Conservation (phyloP, 2,329 filamentous ascomycete genomes). For the Tolypocladium tropicale region DNA sequence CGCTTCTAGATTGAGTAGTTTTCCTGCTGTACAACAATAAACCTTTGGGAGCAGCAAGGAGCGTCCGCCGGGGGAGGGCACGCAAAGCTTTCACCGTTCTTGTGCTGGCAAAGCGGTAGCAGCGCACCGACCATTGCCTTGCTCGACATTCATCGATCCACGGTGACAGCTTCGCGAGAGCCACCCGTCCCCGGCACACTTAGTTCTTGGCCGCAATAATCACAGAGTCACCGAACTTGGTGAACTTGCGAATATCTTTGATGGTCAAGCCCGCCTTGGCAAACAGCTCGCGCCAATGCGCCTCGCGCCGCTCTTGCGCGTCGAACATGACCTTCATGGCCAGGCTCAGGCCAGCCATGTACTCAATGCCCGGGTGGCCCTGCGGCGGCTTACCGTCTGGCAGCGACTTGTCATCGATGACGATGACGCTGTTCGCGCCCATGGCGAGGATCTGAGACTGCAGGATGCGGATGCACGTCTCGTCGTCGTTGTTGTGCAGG, state of each 20-base stretch:
- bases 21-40: too few species aligned
- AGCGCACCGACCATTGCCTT: too few species aligned
- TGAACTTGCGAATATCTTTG: conserved; percentile 11
- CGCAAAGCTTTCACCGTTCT: too few species aligned
- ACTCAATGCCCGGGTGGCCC: conserved; percentile 8
- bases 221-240: conserved; percentile 10
- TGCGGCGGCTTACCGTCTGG: conserved; percentile 8
- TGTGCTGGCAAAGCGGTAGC: too few species aligned
- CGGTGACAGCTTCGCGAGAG: too few species aligned
- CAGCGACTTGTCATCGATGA: conserved; percentile 14
- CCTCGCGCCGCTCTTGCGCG: conserved; percentile 11
- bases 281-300: conserved; percentile 12
- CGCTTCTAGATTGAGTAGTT: conserved; percentile 10
- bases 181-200: too few species aligned
- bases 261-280: conserved; percentile 10
- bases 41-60: conserved; percentile 1
- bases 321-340: conserved; percentile 15
- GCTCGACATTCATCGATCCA: too few species aligned
- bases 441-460: conserved; percentile 8
- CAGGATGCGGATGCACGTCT: conserved; percentile 12
- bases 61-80: too few species aligned
- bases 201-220: conserved; percentile 7
- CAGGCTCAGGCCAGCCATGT: conserved; percentile 11
- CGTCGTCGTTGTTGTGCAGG: conserved; percentile 15
- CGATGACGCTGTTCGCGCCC: conserved; percentile 8